Conservation (phyloP, 495 filamentous ascomycete species). For the Podospora pseudopauciseta region DNA sequence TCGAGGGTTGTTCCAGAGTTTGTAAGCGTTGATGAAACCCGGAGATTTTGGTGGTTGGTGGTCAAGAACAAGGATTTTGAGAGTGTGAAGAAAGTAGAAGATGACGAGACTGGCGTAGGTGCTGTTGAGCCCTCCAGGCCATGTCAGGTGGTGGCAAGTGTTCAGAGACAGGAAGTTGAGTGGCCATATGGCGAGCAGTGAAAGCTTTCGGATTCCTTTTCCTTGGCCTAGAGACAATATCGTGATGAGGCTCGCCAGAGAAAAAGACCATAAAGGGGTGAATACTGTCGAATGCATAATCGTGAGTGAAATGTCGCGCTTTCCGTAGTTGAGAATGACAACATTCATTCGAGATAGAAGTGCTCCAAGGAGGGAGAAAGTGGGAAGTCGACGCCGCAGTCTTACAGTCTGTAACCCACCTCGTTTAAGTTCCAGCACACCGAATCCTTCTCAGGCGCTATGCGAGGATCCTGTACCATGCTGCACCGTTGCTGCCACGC, state of each 20-base stretch:
- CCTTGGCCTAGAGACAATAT: neutral
- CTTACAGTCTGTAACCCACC: too few relatives aligned
- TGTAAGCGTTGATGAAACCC: neutral
- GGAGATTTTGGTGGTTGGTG: neutral
- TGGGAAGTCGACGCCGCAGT: too few relatives aligned
- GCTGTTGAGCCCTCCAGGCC: neutral
- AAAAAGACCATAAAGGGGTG: neutral
- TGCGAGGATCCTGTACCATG: too few relatives aligned
- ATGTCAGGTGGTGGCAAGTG: neutral
- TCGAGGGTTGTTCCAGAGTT: slow-evolving; percentile 1
- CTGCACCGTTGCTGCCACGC: too few relatives aligned
- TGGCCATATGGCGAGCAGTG: neutral
- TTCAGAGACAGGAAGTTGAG: neutral
- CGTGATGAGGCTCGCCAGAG: neutral
- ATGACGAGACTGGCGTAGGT: neutral
- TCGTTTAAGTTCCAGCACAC: too few relatives aligned
- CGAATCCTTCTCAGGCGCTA: too few relatives aligned
- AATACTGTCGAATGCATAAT: neutral
- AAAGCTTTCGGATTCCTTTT: neutral
- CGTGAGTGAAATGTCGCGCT: neutral
- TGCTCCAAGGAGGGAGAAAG: too few relatives aligned
- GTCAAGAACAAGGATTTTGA: neutral
- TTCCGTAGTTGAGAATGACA: too few relatives aligned
- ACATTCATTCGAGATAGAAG: too few relatives aligned
- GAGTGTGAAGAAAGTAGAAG: neutral